Base-by-base conservation (phyloP, 2,329 filamentous ascomycete species). In the Emericellopsis atlantica region DNA sequence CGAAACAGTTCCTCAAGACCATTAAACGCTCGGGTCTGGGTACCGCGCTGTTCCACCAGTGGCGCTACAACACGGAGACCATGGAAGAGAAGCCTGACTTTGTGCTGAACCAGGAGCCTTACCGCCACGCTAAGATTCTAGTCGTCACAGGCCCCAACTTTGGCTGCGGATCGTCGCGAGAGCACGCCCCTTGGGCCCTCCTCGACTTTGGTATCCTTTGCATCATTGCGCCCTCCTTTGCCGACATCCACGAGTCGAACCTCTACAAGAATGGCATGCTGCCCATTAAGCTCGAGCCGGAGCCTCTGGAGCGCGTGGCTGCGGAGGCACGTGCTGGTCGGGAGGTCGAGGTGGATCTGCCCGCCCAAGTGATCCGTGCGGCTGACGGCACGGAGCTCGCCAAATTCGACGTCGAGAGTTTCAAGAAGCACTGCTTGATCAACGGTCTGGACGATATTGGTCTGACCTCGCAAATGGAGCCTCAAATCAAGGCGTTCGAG, bases 191-290 rank as follows among this genome's bases (percentile, higher is more conserved):
- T 1, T 96, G 92, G 92, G 90, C 92, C 6, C 75, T 96, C 21
- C 79, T 94, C 43, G 92, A 96, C 65, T 96, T 96, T 53, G 92
- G 92, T 50, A 95, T 98, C 67, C 86, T 83, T 58, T 90, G 83
- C 59, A 74, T 96, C 54, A 94, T 96, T 51, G 92, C 90, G 1
- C 86, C 87, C 2, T 89, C 84, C 1, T 78, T 74, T 46, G 67
- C 62, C 44, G 62, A 65, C 44, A 98, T 98, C 62, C 95, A 95
- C 78, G 93, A 90, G 77, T 95, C 95, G 77, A 98, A 98, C 72
- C 92, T 84, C n/a, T 96, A 95, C 76, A 96, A 98, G 75, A 98
- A 98, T 69, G 90, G 90, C 67, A 96, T 96, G 92, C 70, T 96
- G 47, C 89, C 90, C 37, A 78, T 96, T 45, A 65, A 72, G 44